Evolutionary conservation across 164 flowering plant species (phyloP), one percentile per base, ranked within the genome.

Genomic region (Cinnamomum micranthum): DNA sequence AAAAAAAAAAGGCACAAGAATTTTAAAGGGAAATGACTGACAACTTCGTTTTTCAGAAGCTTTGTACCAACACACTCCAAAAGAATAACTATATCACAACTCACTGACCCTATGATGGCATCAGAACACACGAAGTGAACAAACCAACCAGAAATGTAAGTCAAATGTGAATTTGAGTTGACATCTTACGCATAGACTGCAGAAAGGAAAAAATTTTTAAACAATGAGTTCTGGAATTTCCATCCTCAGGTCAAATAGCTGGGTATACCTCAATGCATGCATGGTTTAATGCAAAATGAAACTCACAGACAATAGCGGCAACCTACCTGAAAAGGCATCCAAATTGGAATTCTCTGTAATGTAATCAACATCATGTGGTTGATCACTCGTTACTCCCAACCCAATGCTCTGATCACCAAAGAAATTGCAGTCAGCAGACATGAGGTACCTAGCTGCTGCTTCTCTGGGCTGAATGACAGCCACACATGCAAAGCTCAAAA

Each of bases 381-480:
- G 15, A 51, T 83, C 81, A 72, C 55, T 71, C 69, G 75, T 31
- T 67, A 64, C 78, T 76, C 79, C 10, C 86, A 81, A 75, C 84
- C 70, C 68, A 73, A 88, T 84, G 47, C 47, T 41, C 2, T 9
- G 84, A 76, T 92, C 86, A 74, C 82, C 87, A 27, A 94, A 83
- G 76, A 82, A 82, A 85, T 85, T 86, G 84, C 91, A 88, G 77
- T 91, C 94, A 69, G 90, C 84, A 73, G 98, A 87, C 89, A 86
- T 87, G 58, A 94, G 86, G 79, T 88, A 84, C 69, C 80, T 80
- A n/a, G 92, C 84, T 67, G 98, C 88, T 71, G 82, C 83, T 79
- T 92, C 97, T 75, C 74, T 87, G 1, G 99, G 98, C 79, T 89
- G 93, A 81, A 96, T 75, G 15, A 96, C 80, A 71, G 97, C 98